These are phyloP conservation scores for Ceratobasidium sp. DNA, from an alignment of 1,284 basidiomycete species.

Conservation along the genomic window DNA sequence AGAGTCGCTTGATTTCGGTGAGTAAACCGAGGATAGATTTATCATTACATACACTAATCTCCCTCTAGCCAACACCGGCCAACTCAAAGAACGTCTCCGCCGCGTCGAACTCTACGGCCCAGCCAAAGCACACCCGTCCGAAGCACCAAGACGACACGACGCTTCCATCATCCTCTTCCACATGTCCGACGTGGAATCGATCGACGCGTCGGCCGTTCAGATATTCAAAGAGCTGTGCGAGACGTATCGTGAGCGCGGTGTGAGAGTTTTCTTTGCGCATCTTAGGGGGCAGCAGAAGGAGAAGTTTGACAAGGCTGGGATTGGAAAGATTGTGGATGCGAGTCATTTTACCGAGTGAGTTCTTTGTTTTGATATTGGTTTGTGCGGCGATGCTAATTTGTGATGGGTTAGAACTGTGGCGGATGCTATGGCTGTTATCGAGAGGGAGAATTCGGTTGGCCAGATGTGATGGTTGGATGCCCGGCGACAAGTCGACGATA, in stretches of 20 bases:
- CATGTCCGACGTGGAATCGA: constrained; percentile 86
- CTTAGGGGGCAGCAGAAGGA: constrained; percentile 70
- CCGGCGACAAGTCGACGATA: background rate
- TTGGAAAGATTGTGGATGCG: constrained; percentile 69
- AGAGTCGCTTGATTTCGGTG: constrained; percentile 86
- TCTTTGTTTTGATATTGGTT: background rate
- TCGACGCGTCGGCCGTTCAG: constrained; percentile 89
- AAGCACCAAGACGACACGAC: constrained; percentile 82
- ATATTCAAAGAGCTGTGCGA: constrained; percentile 86
- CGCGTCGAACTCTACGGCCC: constrained; percentile 86
- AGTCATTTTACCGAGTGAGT: constrained; percentile 82
- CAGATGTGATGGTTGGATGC: constrained; percentile 1
- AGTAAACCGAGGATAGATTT: constrained; percentile 50
- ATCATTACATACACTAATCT: background rate
- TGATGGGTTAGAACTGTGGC: constrained; percentile 45
- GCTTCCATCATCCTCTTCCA: constrained; percentile 89
- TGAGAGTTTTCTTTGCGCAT: constrained; percentile 85
- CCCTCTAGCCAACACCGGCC: constrained; percentile 85
- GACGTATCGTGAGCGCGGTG: constrained; percentile 83
- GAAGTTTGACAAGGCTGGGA: constrained; percentile 77
- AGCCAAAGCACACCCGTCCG: constrained; percentile 85
- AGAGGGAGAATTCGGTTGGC: constrained; percentile 36
- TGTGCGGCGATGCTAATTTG: background rate
- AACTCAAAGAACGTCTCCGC: constrained; percentile 82
- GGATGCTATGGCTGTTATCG: constrained; percentile 48